phyloP scores from a whole-genome alignment of 768 basidiomycete species.

The Lactarius trivialis region DNA sequence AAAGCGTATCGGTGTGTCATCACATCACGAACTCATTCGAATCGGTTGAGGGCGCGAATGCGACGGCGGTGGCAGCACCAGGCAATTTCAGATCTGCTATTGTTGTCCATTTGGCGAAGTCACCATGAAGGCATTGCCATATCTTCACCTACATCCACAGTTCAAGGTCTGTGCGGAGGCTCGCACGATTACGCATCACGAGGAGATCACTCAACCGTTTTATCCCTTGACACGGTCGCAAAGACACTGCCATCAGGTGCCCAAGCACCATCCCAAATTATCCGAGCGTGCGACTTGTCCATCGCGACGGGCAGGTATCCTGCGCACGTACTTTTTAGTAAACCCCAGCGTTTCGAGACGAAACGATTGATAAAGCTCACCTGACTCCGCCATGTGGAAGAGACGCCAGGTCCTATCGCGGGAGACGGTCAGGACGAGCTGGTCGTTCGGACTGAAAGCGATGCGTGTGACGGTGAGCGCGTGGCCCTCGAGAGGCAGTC shows the following conservation, averaged over 20 bases:
- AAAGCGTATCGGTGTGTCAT: not conserved
- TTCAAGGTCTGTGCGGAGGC: not conserved
- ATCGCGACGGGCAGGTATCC: conserved; percentile 59
- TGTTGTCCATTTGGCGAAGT: conserved; percentile 44
- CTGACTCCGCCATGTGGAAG: conserved; percentile 46
- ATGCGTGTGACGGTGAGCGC: conserved; percentile 84
- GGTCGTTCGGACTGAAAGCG: conserved; percentile 83
- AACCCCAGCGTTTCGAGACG: not conserved
- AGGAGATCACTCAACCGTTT: conserved; percentile 51
- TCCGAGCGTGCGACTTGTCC: conserved; percentile 83
- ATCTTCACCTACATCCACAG: conserved; percentile 61
- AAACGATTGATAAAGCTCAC: conserved; percentile 27
- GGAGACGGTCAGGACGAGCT: conserved; percentile 73
- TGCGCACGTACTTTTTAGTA: no score
- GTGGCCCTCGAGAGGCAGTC: conserved; percentile 75
- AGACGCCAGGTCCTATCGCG: conserved; percentile 90
- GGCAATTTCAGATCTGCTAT: conserved; percentile 57
- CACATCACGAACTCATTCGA: conserved; percentile 36
- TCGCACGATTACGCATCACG: not conserved
- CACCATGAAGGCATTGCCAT: conserved; percentile 47
- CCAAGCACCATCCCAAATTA: conserved; percentile 97
- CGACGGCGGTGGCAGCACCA: conserved; percentile 81
- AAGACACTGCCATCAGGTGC: conserved; percentile 68
- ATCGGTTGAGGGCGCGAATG: conserved; percentile 41
- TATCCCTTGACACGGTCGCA: conserved; percentile 92